Conservation (phyloP, 768 basidiomycete genomes). For the Cystobasidium ongulense region DNA sequence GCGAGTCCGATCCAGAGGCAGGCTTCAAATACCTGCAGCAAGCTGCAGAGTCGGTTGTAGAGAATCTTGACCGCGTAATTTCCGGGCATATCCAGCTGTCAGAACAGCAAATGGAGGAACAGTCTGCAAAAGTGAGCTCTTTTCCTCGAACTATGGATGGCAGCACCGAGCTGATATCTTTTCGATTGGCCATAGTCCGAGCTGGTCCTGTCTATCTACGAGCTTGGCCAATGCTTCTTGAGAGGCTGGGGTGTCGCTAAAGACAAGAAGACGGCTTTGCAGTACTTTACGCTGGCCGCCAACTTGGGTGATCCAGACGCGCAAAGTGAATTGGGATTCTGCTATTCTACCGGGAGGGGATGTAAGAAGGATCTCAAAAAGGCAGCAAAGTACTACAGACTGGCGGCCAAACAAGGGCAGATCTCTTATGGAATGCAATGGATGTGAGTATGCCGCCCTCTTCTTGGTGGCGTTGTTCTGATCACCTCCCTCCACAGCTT, state of each 20-base stretch:
- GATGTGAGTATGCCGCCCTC: constrained; percentile 17
- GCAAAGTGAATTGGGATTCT: constrained; percentile 75
- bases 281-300: constrained; percentile 73
- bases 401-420: constrained; percentile 52
- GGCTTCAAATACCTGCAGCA: constrained; percentile 75
- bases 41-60: constrained; percentile 72
- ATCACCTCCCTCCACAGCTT: background rate
- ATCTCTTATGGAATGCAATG: constrained; percentile 26
- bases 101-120: constrained; percentile 48
- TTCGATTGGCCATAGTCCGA: constrained; percentile 66
- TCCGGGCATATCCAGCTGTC: constrained; percentile 45
- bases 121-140: constrained; percentile 54
- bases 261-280: constrained; percentile 67
- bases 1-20: constrained; percentile 61
- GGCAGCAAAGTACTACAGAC: constrained; percentile 81
- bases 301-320: constrained; percentile 77
- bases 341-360: constrained; percentile 75
- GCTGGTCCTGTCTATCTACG: constrained; percentile 78
- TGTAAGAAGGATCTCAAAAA: constrained; percentile 80
- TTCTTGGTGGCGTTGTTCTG: background rate
- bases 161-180: no score
- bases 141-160: no score
- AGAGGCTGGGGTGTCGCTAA: constrained; percentile 82
- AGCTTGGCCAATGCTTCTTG: constrained; percentile 85
- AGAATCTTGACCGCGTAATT: constrained; percentile 61